A percentile compares a stretch with the other conserved stretches of the same genome.
Evolutionary conservation across 176 grass and related monocot genomes (phyloP).

Genomic region (Ampelocalamus luodianensis): DNA sequence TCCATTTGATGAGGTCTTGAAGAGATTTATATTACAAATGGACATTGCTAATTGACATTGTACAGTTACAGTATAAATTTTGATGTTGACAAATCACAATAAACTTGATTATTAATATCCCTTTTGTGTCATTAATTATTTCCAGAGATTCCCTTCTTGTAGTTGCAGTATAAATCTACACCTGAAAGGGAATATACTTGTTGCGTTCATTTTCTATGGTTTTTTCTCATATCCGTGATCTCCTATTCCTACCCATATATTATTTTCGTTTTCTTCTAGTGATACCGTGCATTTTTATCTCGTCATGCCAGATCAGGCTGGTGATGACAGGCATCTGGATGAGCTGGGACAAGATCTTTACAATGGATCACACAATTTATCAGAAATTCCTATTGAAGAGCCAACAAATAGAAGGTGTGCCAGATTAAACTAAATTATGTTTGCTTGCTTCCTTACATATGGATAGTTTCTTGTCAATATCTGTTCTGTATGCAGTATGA

Average conservation of each 20-base stretch:
- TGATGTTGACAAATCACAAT: constrained; percentile 18
- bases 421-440: constrained; percentile 11
- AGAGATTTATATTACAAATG: not conserved
- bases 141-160: not conserved
- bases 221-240: not conserved
- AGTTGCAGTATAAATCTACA: constrained; percentile 28
- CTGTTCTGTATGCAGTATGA: constrained; percentile 54
- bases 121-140: constrained; percentile 26
- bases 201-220: not conserved
- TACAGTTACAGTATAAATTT: not conserved
- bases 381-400: constrained; percentile 37
- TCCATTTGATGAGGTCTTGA: constrained; percentile 18
- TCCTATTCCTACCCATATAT: not conserved
- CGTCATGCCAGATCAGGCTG: constrained; percentile 45
- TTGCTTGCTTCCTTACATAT: constrained; percentile 24
- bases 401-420: constrained; percentile 54
- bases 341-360: constrained; percentile 38
- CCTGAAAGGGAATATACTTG: not conserved
- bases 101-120: constrained; percentile 4
- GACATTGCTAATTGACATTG: not conserved
- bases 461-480: constrained; percentile 33
- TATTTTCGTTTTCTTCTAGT: not conserved
- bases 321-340: constrained; percentile 27
- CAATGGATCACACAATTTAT: constrained; percentile 34
- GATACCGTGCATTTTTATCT: constrained; percentile 15